A percentile compares a stretch with the other conserved stretches of the same genome.
These are phyloP conservation scores for Dimargaris cristalligena DNA, from an alignment of 192 early-diverging fungal genomes.

Conservation along the genomic window DNA sequence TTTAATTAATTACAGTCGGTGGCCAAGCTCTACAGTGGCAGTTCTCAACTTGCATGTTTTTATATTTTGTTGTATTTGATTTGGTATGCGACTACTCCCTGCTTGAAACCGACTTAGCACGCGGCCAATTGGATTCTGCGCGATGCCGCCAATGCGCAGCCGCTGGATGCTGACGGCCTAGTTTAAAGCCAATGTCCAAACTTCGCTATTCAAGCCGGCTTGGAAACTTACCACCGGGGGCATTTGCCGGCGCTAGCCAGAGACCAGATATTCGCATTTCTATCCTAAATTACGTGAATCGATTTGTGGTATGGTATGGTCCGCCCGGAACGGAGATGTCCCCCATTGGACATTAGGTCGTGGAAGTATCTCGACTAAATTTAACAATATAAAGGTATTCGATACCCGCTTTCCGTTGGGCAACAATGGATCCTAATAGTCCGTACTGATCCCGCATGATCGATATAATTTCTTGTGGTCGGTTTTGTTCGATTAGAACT, in stretches of 20 bases:
- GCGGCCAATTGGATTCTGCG: no score
- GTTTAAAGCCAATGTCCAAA: not conserved
- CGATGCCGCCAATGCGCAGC: no score
- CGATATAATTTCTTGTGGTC: constrained; percentile 56
- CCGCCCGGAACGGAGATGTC: not conserved
- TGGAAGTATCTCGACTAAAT: not conserved
- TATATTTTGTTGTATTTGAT: no score
- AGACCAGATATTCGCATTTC: no score
- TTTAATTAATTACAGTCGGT: no score
- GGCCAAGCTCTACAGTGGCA: no score
- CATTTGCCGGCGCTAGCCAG: no score
- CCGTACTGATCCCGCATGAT: constrained; percentile 33
- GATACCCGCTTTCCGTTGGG: constrained; percentile 5
- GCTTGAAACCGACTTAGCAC: no score
- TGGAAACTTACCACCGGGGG: not conserved
- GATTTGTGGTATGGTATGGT: not conserved
- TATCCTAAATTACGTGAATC: no score
- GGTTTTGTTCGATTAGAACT: constrained; percentile 73
- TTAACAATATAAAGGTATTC: not conserved
- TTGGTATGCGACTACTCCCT: no score
- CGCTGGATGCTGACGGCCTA: no score
- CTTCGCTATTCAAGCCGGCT: not conserved
- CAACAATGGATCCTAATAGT: constrained; percentile 13
- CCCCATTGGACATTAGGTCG: not conserved
- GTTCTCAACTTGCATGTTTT: no score